Conservation (phyloP, 305 asterid species). For the Ilex paraguariensis region DNA sequence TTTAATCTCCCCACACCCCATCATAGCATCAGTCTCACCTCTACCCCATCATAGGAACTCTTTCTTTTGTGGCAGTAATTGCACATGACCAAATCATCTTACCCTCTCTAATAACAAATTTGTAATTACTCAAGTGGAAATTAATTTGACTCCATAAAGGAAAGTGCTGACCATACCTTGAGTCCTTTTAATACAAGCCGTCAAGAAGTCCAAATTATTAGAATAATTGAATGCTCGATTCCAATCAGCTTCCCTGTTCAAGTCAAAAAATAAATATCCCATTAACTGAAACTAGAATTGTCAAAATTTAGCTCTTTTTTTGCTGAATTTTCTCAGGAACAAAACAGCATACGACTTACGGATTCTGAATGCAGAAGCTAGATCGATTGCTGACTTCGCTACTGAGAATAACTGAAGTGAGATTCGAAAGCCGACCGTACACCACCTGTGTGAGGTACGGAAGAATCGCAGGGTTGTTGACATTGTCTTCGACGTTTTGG, state of each 20-base stretch:
- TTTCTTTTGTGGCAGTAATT: no score
- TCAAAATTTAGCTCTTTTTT: neutral
- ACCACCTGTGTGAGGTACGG: slow-evolving; percentile 33
- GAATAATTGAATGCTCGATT: slow-evolving; percentile 61
- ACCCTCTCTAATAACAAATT: no score
- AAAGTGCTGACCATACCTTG: slow-evolving; percentile 28
- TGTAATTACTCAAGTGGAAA: no score
- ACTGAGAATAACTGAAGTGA: slow-evolving; percentile 41
- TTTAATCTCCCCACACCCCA: no score
- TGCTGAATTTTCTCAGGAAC: slow-evolving; percentile 1
- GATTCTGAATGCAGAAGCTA: slow-evolving; percentile 58
- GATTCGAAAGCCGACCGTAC: slow-evolving; percentile 39
- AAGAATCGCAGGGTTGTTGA: slow-evolving; percentile 21
- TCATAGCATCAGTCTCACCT: no score
- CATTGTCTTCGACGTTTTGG: slow-evolving; percentile 27
- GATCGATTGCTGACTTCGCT: slow-evolving; percentile 45
- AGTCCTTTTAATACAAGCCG: slow-evolving; percentile 50
- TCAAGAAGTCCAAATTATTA: slow-evolving; percentile 50
- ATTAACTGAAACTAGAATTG: neutral
- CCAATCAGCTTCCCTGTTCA: slow-evolving; percentile 62
- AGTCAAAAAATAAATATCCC: neutral
- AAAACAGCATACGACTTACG: slow-evolving; percentile 27
- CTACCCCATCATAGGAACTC: no score
- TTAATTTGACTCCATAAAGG: no score
- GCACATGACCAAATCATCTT: no score